Evolutionary conservation across 176 grass and related monocot species (phyloP), one percentile per base, ranked within the genome.

Genomic region (Zizania latifolia): DNA sequence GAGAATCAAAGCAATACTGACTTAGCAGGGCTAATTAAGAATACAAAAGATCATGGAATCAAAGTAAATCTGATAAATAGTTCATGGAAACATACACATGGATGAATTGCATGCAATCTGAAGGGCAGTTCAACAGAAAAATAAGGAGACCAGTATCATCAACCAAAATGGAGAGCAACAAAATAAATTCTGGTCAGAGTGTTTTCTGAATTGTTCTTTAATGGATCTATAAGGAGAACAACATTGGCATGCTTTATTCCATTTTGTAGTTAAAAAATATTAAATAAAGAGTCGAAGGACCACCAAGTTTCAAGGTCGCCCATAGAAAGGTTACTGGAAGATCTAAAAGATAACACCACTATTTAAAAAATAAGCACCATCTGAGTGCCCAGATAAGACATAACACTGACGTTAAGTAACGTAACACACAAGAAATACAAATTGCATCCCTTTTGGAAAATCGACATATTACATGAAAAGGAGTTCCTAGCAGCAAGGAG

Each of bases 381-480:
- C 13, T 28, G 34, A 78, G 54, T 78, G 40, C 8, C 29, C 51
- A 14, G 17, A 63, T 62, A 78, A 32, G 55, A 34, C 31, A 14
- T 51, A 61, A 24, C 24, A 53, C 56, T 29, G 19, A 60, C 41
- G 13, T 17, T 41, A 34, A 75, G 71, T 46, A 58, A 36, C 58
- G 24, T 51, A 21, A 62, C n/a, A 38, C 31, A 53, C 6, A 51
- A 13, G 43, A 78, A 33, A 61, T 1, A 48, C 1, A 22, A 11
- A 71, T 79, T 68, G 21, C 61, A 24, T 17, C 23, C 38, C 23
- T 43, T 48, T 51, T 30, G 16, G 16, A 13, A 74, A 46, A 61
- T 75, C 51, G 31, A 80, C 54, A 74, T 79, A 63, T 71, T 35
- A 63, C n/a, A 72, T 43, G 22, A 15, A 45, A 74, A 67, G 58